These are phyloP conservation scores for Haberlea rhodopensis DNA, from an alignment of 257 asterid genomes.

Conservation along the genomic window DNA sequence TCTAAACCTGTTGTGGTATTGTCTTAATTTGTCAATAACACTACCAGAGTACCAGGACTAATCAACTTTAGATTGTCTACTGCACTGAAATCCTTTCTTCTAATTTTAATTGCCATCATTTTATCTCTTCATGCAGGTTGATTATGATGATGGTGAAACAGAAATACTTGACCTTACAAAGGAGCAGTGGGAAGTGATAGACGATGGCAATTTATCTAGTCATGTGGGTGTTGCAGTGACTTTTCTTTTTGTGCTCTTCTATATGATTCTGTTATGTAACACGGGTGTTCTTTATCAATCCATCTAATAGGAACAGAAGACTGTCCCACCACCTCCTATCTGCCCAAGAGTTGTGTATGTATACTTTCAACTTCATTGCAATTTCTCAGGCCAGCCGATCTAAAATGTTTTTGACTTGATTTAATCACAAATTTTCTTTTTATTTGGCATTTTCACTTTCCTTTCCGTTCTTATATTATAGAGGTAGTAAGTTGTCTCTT, in stretches of 20 bases:
- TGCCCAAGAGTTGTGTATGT: constrained; percentile 3
- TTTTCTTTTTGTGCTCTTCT: constrained; percentile 1
- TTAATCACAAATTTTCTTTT: not conserved
- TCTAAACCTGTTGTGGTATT: not conserved
- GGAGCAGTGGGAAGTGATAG: constrained; percentile 32
- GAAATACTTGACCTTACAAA: constrained; percentile 30
- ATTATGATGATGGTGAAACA: constrained; percentile 32
- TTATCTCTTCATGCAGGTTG: constrained; percentile 27
- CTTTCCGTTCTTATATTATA: no score
- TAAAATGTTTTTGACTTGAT: not conserved
- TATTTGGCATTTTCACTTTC: not conserved
- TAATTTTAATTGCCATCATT: not conserved
- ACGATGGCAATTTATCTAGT: not conserved
- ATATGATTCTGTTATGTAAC: constrained; percentile 10
- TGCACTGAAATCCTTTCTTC: not conserved
- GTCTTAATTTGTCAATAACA: constrained; percentile 3
- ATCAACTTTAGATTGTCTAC: not conserved
- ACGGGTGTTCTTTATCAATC: not conserved
- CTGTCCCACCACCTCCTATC: not conserved
- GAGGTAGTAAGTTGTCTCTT: no score
- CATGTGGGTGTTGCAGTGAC: constrained; percentile 7
- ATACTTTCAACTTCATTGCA: not conserved
- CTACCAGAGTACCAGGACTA: not conserved
- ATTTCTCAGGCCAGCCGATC: not conserved
- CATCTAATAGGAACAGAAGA: constrained; percentile 16